Percentiles rank a stretch among this genome's conserved stretches.
These are phyloP conservation scores for Neolentinus lepideus DNA, from an alignment of 1,284 basidiomycete species.

Conservation along the genomic window DNA sequence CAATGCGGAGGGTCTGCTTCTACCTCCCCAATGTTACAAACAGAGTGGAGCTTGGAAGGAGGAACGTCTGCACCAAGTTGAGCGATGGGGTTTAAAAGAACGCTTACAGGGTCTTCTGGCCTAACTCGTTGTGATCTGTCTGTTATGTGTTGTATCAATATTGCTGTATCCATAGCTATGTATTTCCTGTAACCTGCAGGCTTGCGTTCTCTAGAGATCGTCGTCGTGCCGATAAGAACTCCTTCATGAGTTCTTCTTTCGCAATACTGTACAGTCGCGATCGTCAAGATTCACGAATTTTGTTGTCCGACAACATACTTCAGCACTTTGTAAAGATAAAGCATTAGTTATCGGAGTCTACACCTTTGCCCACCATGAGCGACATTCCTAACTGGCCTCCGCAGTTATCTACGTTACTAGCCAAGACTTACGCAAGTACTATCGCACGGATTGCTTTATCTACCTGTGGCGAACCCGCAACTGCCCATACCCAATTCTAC, in stretches of 20 bases:
- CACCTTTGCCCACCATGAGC: not conserved
- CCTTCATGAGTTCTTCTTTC: not conserved
- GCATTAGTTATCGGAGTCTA: no score
- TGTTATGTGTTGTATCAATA: not conserved
- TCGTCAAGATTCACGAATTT: not conserved
- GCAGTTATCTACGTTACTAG: constrained; percentile 46
- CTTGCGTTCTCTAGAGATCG: not conserved
- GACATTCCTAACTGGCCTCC: constrained; percentile 65
- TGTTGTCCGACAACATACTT: no score
- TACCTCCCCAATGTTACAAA: constrained; percentile 35
- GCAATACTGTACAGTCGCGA: not conserved
- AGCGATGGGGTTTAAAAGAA: not conserved
- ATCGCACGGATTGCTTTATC: constrained; percentile 78
- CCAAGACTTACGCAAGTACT: constrained; percentile 73
- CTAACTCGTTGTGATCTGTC: constrained; percentile 12
- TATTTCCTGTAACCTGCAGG: not conserved
- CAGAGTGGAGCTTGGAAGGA: constrained; percentile 17
- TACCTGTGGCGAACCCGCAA: constrained; percentile 48
- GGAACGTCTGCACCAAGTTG: not conserved
- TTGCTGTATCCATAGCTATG: not conserved
- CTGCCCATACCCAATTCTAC: constrained; percentile 56
- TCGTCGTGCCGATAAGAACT: not conserved
- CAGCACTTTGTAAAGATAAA: no score
- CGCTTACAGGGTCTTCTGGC: not conserved
- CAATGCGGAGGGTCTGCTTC: constrained; percentile 17